Percentiles rank a stretch among this genome's conserved stretches.
phyloP scores from a whole-genome alignment of 306 rosid species.

The Glycyrrhiza uralensis region DNA sequence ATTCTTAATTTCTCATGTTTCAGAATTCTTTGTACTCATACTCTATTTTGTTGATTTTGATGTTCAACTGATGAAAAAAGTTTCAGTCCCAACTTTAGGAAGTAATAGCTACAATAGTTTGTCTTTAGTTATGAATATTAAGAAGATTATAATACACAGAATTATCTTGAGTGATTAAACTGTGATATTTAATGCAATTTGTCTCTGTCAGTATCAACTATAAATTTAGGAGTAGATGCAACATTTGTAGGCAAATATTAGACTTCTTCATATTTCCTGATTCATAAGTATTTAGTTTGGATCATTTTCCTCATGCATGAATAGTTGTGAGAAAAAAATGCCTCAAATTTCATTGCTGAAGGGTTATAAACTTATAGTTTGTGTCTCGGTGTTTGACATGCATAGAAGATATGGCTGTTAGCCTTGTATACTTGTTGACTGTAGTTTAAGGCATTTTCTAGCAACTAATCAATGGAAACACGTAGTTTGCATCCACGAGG shows the following conservation, averaged over 20 bases:
- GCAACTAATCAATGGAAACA: background rate
- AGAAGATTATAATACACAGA: background rate
- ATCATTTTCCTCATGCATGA: background rate
- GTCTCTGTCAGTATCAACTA: background rate
- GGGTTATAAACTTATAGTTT: background rate
- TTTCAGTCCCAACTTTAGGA: background rate
- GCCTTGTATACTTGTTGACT: background rate
- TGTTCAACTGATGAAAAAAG: background rate
- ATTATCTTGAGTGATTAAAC: background rate
- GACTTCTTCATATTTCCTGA: background rate
- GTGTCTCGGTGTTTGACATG: background rate
- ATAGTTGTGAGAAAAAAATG: background rate
- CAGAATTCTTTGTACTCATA: background rate
- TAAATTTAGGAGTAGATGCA: constrained; percentile 4
- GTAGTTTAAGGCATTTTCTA: background rate
- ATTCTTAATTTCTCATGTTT: background rate
- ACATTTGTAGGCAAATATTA: background rate
- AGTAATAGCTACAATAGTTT: background rate
- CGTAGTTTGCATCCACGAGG: background rate
- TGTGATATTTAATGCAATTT: background rate
- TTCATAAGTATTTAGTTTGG: background rate
- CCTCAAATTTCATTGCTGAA: background rate
- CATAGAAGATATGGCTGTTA: background rate
- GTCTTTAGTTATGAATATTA: background rate
- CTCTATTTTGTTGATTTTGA: background rate